Evolutionary conservation across 2,329 filamentous ascomycete genomes (phyloP), one percentile per base, ranked within the genome.

Genomic region (Pseudogymnoascus sp.): DNA sequence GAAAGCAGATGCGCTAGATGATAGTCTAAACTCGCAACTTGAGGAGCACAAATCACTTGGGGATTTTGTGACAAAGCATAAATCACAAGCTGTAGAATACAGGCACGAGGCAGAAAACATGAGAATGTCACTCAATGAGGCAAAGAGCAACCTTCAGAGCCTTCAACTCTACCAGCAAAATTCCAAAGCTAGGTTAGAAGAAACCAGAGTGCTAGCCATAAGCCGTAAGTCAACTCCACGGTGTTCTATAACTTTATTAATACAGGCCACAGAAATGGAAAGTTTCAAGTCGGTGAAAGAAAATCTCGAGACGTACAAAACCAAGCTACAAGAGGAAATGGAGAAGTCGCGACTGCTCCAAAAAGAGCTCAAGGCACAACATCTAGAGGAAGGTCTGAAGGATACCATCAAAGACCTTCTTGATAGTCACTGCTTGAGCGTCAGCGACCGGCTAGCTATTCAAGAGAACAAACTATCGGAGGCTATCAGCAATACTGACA

Each of bases 321-420:
- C 23, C 49, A 3, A 56, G 6, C 9, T 56, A 21, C 49, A 56
- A 12, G n/a, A 56, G 18, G 49, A 56, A 56, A 56, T 11, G 9
- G 2, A 56, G 1, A 21, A 34, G 28, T 56, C 28, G 9, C 6
- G 3, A 8, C 11, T 56, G 9, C 49, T 56, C 16, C 49, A 36
- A 34, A 34, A 56, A 21, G 49, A 56, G 28, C 49, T 56, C n/a
- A 65, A 34, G n/a, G 49, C 49, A 34, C 49, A 21, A 4, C 28
- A 36, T 36, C n/a, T 21, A 21, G 28, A 56, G n/a, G 14, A 5
- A 34, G n/a, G 9, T 14, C 28, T 56, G 16, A 56, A 36, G 14
- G 28, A 56, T 18, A 21, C 28, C 3, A 34, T 56, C n/a, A 56
- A 36, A 11, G 49, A 21, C 12, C 28, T 56, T 34, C 28, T 56